Percentiles rank a stretch among this genome's conserved stretches.
Evolutionary conservation across 2,329 filamentous ascomycete genomes (phyloP).

Genomic region (Colletotrichum orchidophilum): DNA sequence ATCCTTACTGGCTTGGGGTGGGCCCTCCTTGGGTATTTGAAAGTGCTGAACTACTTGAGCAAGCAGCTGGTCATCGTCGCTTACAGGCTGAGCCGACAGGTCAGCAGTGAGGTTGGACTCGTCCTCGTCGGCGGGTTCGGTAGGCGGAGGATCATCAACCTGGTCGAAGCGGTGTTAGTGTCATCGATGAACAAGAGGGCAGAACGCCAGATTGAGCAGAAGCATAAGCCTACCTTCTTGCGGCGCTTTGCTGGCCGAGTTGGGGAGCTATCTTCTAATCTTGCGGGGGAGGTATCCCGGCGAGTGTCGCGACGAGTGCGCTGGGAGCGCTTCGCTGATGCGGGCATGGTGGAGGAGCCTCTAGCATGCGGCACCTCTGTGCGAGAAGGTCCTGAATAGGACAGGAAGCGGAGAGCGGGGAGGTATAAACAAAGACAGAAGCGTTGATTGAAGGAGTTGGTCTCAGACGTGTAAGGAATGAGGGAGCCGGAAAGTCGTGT

Average conservation of each 20-base stretch:
- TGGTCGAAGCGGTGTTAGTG: conserved; percentile 37
- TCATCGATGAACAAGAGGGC: background rate
- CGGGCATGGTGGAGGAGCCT: conserved; percentile 43
- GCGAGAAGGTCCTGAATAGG: background rate
- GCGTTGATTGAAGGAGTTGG: conserved; percentile 25
- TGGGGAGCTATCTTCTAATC: conserved; percentile 63
- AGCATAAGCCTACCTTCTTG: conserved; percentile 60
- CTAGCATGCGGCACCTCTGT: conserved; percentile 29
- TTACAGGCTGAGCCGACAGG: conserved; percentile 48
- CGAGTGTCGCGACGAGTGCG: conserved; percentile 51
- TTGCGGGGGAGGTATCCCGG: conserved; percentile 46
- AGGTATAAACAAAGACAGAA: background rate
- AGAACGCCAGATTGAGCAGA: conserved; percentile 19
- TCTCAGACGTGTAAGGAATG: conserved; percentile 25
- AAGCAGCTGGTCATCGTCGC: conserved; percentile 65
- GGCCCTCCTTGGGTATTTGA: conserved; percentile 49
- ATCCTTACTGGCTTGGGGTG: conserved; percentile 68
- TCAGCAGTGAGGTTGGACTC: conserved; percentile 54
- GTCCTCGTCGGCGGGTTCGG: conserved; percentile 57
- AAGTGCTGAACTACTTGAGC: conserved; percentile 65
- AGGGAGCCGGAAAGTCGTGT: conserved; percentile 15
- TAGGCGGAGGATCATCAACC: conserved; percentile 48
- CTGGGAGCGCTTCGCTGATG: conserved; percentile 48
- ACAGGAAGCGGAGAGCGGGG: background rate
- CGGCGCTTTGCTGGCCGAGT: conserved; percentile 71